Conservation (phyloP, 106 monocot species). For the Dioscorea alata region DNA sequence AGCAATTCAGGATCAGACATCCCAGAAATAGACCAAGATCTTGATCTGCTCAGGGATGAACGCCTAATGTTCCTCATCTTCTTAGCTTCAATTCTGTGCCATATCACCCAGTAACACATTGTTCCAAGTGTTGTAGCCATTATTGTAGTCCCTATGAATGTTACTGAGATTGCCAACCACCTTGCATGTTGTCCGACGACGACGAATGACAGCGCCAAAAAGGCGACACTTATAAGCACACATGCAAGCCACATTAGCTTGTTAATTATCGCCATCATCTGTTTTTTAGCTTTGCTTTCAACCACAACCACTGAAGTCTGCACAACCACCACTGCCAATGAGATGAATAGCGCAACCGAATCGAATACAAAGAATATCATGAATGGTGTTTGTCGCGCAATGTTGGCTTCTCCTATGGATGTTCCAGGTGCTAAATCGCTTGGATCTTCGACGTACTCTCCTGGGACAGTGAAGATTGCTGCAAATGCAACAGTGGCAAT, state of each 20-base stretch:
- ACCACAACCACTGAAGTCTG: constrained; percentile 88
- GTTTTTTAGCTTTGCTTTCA: constrained; percentile 82
- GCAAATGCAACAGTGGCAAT: constrained; percentile 92
- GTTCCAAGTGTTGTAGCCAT: constrained; percentile 62
- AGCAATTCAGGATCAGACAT: constrained; percentile 34
- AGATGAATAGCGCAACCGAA: constrained; percentile 82
- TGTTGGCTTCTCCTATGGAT: constrained; percentile 69
- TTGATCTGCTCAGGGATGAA: constrained; percentile 44
- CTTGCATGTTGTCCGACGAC: constrained; percentile 47
- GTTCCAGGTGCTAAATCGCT: constrained; percentile 29
- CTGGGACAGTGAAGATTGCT: constrained; percentile 80
- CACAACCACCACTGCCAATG: constrained; percentile 85
- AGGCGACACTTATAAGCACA: constrained; percentile 60
- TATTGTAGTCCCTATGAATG: constrained; percentile 62
- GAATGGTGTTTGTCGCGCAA: constrained; percentile 54
- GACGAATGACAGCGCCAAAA: constrained; percentile 71
- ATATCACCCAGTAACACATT: constrained; percentile 76
- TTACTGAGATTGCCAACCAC: constrained; percentile 70
- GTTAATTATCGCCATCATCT: constrained; percentile 92
- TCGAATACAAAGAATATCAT: constrained; percentile 89
- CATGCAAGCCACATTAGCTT: constrained; percentile 96
- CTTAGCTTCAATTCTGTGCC: constrained; percentile 59
- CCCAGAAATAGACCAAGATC: constrained; percentile 34
- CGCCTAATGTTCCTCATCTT: constrained; percentile 48
- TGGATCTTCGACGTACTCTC: constrained; percentile 44